These are phyloP conservation scores for Sordariomycetes sp. DNA, from an alignment of 2,329 filamentous ascomycete species.

Conservation along the genomic window DNA sequence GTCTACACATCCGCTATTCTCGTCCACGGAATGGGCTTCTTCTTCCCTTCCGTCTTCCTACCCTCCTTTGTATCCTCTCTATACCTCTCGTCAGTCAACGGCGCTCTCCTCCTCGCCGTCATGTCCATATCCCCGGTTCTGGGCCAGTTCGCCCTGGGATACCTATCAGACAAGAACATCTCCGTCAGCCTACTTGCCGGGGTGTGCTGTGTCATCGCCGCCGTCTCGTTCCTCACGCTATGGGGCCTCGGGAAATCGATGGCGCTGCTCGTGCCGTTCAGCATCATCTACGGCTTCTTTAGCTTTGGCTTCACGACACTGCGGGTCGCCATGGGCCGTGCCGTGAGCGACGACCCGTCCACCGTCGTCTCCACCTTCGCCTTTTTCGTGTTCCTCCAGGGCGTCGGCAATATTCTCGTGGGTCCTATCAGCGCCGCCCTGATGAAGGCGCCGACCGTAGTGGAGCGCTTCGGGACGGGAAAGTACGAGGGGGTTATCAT, in stretches of 20 bases:
- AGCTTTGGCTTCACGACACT: conserved; percentile 8
- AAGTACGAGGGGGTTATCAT: conserved; percentile 8
- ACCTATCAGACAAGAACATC: not conserved
- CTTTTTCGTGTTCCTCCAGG: conserved; percentile 16
- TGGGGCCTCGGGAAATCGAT: conserved; percentile 35
- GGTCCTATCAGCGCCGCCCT: conserved; percentile 14
- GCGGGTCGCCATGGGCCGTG: conserved; percentile 14
- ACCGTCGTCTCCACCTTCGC: conserved; percentile 13
- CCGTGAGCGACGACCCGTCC: conserved; percentile 13
- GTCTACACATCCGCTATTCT: not conserved
- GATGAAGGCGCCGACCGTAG: not conserved
- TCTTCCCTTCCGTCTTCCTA: not conserved
- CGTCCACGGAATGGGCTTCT: not conserved
- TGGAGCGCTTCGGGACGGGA: conserved; percentile 6
- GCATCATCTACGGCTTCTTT: conserved; percentile 35
- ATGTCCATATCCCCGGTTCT: not conserved
- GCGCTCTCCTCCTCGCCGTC: not conserved
- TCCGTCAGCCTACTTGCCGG: not conserved
- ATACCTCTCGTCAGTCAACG: conserved; percentile 18
- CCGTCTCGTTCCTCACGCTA: conserved; percentile 21
- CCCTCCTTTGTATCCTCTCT: conserved; percentile 13
- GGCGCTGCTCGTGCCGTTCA: conserved; percentile 31
- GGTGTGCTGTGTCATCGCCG: not conserved
- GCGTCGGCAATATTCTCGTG: conserved; percentile 16
- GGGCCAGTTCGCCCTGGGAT: not conserved